phyloP scores from a whole-genome alignment of 139 green algal species.

The Volvox africanus region DNA sequence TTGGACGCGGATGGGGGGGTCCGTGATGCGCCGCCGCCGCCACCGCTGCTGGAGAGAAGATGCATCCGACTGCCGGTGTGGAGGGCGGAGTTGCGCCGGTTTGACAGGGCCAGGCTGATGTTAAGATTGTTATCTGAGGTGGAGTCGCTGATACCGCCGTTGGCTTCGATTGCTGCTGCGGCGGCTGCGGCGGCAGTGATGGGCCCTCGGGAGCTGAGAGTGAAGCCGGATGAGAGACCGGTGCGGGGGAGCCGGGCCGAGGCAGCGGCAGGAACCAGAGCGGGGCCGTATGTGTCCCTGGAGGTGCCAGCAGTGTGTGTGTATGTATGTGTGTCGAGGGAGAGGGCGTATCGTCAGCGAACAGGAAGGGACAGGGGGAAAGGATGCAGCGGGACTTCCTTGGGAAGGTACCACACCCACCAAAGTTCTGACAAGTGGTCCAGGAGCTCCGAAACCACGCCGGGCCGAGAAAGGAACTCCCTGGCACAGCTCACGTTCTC shows the following conservation, averaged over 20 bases:
- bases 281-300: neutral
- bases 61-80: neutral
- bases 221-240: neutral
- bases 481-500: neutral
- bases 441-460: neutral
- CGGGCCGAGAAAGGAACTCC: neutral
- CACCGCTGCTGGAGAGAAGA: neutral
- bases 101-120: neutral
- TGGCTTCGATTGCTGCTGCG: neutral
- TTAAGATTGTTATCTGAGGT: neutral
- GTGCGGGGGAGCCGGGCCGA: neutral
- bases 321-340: no score
- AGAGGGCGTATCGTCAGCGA: no score
- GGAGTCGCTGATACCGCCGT: neutral
- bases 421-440: neutral
- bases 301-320: neutral
- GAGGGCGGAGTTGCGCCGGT: neutral
- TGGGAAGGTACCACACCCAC: neutral
- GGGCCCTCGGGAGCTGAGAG: neutral
- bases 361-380: no score
- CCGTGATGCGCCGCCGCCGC: neutral
- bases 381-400: no score
- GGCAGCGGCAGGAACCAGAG: neutral
- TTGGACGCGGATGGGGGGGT: neutral
- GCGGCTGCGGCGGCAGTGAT: neutral